A percentile compares a stretch with the other conserved stretches of the same genome.
These are phyloP conservation scores for Naganishia randhawae DNA, from an alignment of 768 basidiomycete genomes.

Conservation along the genomic window DNA sequence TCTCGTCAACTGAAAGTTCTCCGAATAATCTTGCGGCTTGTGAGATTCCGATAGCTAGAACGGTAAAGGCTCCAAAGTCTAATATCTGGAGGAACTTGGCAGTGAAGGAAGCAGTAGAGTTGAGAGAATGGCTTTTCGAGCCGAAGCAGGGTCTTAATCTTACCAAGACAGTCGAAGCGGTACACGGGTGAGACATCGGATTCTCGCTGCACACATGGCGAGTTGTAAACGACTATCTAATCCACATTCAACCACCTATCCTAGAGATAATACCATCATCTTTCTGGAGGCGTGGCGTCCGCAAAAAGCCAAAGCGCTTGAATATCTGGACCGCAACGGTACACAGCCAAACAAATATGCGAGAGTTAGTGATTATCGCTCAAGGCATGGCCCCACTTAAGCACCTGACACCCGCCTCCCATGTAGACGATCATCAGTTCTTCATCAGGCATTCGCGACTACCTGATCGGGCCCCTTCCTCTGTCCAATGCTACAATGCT, in stretches of 20 bases:
- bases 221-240: background rate
- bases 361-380: conserved; percentile 34
- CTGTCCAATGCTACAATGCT: conserved; percentile 53
- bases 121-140: conserved; percentile 56
- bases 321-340: conserved; percentile 54
- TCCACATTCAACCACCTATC: background rate
- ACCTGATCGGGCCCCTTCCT: conserved; percentile 62
- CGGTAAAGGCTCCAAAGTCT: background rate
- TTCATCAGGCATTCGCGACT: conserved; percentile 55
- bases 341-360: conserved; percentile 54
- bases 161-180: conserved; percentile 50
- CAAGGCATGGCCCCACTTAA: background rate
- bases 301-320: conserved; percentile 55
- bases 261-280: conserved; percentile 57
- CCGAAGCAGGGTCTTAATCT: conserved; percentile 57
- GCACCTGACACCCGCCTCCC: background rate
- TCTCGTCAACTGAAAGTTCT: background rate
- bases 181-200: conserved; percentile 34
- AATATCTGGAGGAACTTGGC: conserved; percentile 59
- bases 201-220: background rate
- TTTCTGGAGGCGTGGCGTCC: conserved; percentile 58
- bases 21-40: background rate
- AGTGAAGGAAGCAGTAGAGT: conserved; percentile 53
- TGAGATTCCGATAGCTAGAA: background rate
- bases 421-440: conserved; percentile 56